Evolutionary conservation across 371 early-diverging fungal genomes (phyloP).

Genomic region (Mucor saturninus): DNA sequence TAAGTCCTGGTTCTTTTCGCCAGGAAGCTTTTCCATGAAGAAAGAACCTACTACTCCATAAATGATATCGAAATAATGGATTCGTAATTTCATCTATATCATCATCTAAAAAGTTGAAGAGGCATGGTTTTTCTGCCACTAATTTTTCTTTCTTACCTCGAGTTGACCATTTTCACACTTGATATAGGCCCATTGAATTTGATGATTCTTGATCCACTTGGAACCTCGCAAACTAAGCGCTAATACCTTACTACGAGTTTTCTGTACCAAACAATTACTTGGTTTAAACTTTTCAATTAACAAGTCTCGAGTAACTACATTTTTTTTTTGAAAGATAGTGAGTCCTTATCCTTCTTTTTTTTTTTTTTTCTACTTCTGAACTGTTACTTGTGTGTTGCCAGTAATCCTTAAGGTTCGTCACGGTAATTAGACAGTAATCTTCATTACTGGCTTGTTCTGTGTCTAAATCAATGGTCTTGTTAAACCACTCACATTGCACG

Average conservation of each 20-base stretch:
- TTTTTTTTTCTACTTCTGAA: not conserved
- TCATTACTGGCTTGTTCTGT: not conserved
- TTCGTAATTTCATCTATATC: not conserved
- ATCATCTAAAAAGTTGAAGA: not conserved
- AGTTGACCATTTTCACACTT: not conserved
- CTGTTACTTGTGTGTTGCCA: constrained; percentile 1
- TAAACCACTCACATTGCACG: constrained; percentile 2
- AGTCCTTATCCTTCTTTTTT: not conserved
- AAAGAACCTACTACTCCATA: not conserved
- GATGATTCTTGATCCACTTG: not conserved
- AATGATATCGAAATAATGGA: not conserved
- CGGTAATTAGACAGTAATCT: not conserved
- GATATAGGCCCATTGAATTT: not conserved
- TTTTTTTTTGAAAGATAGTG: not conserved
- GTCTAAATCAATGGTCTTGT: not conserved
- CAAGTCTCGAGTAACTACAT: not conserved
- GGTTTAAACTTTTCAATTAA: constrained; percentile 1
- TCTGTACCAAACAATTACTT: not conserved
- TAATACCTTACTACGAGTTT: not conserved
- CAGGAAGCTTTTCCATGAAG: not conserved
- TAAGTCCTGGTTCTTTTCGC: not conserved
- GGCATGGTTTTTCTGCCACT: not conserved
- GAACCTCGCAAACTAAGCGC: not conserved
- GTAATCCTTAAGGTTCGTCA: not conserved
- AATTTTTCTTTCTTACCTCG: not conserved